Evolutionary conservation across 805 yeast species (phyloP), one percentile per base, ranked within the genome.

Genomic region (Barnettozyma vustinii): DNA sequence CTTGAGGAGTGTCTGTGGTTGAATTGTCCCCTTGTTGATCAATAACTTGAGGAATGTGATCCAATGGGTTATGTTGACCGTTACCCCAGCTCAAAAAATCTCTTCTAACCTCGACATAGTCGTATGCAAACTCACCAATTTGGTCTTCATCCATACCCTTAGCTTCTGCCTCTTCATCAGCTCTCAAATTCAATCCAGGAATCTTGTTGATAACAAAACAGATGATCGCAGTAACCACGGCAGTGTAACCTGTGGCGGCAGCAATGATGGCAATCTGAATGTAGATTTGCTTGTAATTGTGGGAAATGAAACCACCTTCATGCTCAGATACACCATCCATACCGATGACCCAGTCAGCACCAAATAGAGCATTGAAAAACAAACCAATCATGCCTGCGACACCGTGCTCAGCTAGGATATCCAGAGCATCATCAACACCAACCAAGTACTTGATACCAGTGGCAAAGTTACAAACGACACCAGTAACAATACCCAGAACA

Each of bases 331-430:
- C 78, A 21, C 95, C 95, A 63, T 92, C 98, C 66, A 89, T 84
- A 15, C 96, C 97, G 53, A 92, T 79, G 47, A 94, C 95, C 66
- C 88, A 85, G 48, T 85, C 79, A 7, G 91, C 87, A 15, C 87
- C 97, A 63, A 94, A 91, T 1, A 92, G 63, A 0, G 87, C 97
- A 63, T 89, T 90, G 71, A 89, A 90, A n/a, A 92, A 50, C 43
- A 91, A 74, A 0, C 99, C 98, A 42, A 92, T 76, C 42, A 91
- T 76, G 30, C 99, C 99, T 0, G 97, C 98, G 58, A 92, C 76
- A 44, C 97, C 98, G 83, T 92, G 99, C 80, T 92, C 98, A n/a
- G 98, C 98, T 64, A 92, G 76, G 45, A 90, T 82, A 84, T 94
- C 98, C 58, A 94, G 72, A 2, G 97, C 83, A 70, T 92, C 99